Evolutionary conservation across 2,329 filamentous ascomycete species (phyloP).

Genomic region (Parastagonospora avenae): DNA sequence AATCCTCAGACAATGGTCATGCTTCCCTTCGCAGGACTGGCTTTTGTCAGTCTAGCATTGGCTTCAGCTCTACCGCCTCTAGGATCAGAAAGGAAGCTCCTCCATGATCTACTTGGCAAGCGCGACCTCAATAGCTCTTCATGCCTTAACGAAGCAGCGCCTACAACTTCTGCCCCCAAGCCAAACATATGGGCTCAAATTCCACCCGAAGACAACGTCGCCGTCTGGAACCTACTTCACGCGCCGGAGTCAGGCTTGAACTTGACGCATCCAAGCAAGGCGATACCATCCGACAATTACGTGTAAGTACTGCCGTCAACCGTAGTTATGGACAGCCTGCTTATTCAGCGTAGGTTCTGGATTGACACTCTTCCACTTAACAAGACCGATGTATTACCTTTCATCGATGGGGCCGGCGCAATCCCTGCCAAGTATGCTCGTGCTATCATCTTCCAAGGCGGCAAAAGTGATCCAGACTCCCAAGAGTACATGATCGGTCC

Average conservation of each 20-base stretch:
- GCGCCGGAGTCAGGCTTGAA: slow-evolving; percentile 52
- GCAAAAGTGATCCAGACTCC: slow-evolving; percentile 49
- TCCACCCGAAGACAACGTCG: slow-evolving; percentile 49
- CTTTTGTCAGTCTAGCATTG: neutral
- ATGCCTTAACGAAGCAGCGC: slow-evolving; percentile 19
- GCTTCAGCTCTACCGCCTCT: slow-evolving; percentile 23
- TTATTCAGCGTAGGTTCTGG: slow-evolving; percentile 34
- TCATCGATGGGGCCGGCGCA: slow-evolving; percentile 47
- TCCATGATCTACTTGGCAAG: slow-evolving; percentile 24
- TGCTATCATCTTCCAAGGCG: slow-evolving; percentile 54
- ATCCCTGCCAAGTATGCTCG: slow-evolving; percentile 53
- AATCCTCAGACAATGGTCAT: neutral
- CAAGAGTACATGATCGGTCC: slow-evolving; percentile 56
- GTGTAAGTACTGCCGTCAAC: slow-evolving; percentile 24
- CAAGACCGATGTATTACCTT: slow-evolving; percentile 55
- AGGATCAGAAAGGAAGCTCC: slow-evolving; percentile 26
- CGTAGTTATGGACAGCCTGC: neutral
- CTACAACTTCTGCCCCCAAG: slow-evolving; percentile 41
- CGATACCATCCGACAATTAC: slow-evolving; percentile 53
- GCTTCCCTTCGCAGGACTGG: neutral
- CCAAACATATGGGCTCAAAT: slow-evolving; percentile 52
- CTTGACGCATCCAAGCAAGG: slow-evolving; percentile 48
- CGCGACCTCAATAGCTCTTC: slow-evolving; percentile 13
- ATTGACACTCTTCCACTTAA: slow-evolving; percentile 57
- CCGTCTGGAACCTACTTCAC: slow-evolving; percentile 53